Evolutionary conservation across 768 basidiomycete genomes (phyloP).

Genomic region (Tylopilus plumbeoviolaceoides): DNA sequence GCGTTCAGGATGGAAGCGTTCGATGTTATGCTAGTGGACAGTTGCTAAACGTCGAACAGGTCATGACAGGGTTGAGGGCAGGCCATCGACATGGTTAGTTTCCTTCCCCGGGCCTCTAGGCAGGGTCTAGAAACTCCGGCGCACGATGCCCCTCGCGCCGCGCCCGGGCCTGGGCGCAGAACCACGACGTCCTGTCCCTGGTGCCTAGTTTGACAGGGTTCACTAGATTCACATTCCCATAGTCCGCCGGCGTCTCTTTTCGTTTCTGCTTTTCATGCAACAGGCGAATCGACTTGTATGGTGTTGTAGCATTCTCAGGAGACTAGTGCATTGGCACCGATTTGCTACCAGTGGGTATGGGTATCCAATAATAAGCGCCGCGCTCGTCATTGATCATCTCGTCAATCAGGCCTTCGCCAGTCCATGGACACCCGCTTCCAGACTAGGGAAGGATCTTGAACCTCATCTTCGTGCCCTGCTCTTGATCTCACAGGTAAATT

Average conservation of each 20-base stretch:
- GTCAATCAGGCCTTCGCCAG: not conserved
- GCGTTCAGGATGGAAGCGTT: not conserved
- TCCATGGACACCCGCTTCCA: not conserved
- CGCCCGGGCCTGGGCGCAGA: not conserved
- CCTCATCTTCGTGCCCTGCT: not conserved
- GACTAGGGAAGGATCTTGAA: not conserved
- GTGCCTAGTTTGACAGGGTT: not conserved
- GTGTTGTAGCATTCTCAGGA: no score
- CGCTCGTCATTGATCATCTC: not conserved
- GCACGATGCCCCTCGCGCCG: no score
- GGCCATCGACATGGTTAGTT: not conserved
- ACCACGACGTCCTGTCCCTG: not conserved
- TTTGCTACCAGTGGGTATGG: not conserved
- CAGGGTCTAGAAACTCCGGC: not conserved
- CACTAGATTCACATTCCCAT: not conserved
- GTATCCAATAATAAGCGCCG: not conserved
- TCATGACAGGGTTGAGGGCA: slow-evolving; percentile 1
- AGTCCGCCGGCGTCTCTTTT: not conserved
- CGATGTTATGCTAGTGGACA: not conserved
- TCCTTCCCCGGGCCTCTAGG: not conserved
- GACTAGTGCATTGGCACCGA: no score
- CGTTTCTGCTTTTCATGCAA: not conserved
- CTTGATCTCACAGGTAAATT: not conserved
- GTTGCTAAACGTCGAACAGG: not conserved
- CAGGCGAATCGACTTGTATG: no score